These are phyloP conservation scores for Persicaria maculosa DNA, from an alignment of 148 eudicot genomes.

Conservation along the genomic window DNA sequence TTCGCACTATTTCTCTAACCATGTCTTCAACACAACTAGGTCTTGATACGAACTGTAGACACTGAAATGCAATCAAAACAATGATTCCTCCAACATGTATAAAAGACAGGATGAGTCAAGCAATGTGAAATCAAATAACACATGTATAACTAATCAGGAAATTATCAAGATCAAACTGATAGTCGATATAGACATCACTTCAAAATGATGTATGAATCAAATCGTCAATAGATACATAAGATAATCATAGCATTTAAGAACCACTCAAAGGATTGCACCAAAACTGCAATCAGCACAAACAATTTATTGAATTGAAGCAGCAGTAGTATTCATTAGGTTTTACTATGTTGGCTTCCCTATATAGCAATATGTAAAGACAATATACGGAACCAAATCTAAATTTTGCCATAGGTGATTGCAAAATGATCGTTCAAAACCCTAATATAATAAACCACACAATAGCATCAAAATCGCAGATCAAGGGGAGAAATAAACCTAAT, in stretches of 20 bases:
- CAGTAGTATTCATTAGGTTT: too few species aligned
- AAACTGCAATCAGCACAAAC: neutral
- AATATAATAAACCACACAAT: neutral
- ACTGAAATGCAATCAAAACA: neutral
- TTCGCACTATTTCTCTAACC: neutral
- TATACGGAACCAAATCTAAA: neutral
- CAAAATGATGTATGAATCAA: neutral
- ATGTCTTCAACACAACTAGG: neutral
- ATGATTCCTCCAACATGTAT: neutral
- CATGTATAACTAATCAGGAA: neutral
- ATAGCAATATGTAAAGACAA: neutral
- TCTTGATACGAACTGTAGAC: neutral
- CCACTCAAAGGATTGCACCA: neutral
- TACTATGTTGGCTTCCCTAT: neutral
- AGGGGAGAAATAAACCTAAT: slow-evolving; percentile 15
- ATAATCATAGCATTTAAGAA: too few species aligned
- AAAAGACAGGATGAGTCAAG: neutral
- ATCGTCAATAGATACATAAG: too few species aligned
- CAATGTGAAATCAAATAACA: too few species aligned
- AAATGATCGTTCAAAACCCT: neutral
- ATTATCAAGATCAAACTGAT: neutral
- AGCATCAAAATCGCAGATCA: neutral
- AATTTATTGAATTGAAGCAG: neutral
- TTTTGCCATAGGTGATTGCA: neutral
- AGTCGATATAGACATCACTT: neutral